Evolutionary conservation across 2,329 filamentous ascomycete species (phyloP).

Genomic region (Fusarium algeriense): DNA sequence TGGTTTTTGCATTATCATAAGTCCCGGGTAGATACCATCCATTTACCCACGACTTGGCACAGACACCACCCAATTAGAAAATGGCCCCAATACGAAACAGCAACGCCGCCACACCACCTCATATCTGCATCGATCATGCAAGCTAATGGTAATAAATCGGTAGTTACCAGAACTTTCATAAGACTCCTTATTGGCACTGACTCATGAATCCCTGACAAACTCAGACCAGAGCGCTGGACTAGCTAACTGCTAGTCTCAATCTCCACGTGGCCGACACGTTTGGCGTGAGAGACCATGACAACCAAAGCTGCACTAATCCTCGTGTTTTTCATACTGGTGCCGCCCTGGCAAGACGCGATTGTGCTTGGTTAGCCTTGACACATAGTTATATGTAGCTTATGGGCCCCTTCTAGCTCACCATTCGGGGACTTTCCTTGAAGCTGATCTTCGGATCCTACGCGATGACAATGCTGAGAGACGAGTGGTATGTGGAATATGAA

Average conservation of each 20-base stretch:
- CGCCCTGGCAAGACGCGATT: background rate
- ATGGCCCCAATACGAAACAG: background rate
- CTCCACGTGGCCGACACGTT: constrained; percentile 32
- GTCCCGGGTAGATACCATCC: background rate
- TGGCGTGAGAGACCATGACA: background rate
- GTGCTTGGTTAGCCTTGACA: background rate
- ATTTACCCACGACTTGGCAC: no score
- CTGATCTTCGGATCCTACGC: background rate
- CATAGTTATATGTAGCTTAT: background rate
- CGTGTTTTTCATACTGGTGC: background rate
- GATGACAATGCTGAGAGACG: background rate
- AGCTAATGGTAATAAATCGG: background rate
- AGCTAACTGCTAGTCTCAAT: background rate
- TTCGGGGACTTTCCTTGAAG: background rate
- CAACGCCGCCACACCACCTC: background rate
- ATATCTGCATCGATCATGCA: background rate
- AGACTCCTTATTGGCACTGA: constrained; percentile 1
- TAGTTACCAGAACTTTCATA: background rate
- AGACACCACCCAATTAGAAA: background rate
- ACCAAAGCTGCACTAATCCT: background rate
- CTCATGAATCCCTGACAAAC: constrained; percentile 8
- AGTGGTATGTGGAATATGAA: background rate
- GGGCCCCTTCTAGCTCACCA: background rate
- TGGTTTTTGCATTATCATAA: background rate
- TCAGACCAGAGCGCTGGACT: background rate